Conservation (phyloP, 192 early-diverging fungal genomes). For the Coemansia erecta region DNA sequence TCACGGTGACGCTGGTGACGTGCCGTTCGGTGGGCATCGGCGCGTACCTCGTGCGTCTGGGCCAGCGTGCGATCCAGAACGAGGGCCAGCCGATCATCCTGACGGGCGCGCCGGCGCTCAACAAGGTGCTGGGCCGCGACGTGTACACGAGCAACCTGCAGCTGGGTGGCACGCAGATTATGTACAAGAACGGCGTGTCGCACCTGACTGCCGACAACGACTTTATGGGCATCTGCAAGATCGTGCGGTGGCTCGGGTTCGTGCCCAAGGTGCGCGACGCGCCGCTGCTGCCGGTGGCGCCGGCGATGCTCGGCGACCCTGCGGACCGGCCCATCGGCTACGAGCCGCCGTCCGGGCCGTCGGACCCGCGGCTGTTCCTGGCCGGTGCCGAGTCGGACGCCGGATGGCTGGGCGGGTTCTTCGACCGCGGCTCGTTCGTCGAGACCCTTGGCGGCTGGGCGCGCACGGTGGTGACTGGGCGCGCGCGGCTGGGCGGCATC, state of each 20-base stretch:
- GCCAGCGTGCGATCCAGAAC: constrained; percentile 95
- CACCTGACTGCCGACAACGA: constrained; percentile 96
- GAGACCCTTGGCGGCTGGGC: constrained; percentile 98
- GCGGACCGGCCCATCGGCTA: constrained; percentile 82
- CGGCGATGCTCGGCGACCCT: constrained; percentile 62
- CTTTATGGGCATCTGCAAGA: constrained; percentile 87
- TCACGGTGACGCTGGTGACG: constrained; percentile 94
- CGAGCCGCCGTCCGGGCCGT: constrained; percentile 76
- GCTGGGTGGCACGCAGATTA: constrained; percentile 97
- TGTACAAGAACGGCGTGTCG: constrained; percentile 99
- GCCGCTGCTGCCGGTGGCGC: constrained; percentile 59
- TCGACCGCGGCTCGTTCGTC: constrained; percentile 93
- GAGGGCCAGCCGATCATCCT: constrained; percentile 98
- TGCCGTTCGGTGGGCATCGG: constrained; percentile 99
- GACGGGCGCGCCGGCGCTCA: constrained; percentile 93
- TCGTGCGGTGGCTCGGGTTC: constrained; percentile 91
- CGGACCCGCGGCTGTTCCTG: constrained; percentile 89
- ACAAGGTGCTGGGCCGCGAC: constrained; percentile 97
- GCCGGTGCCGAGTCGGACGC: constrained; percentile 69
- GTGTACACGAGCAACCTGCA: constrained; percentile 98
- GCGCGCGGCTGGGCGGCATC: constrained; percentile 93
- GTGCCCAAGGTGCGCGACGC: constrained; percentile 75
- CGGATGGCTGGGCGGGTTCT: constrained; percentile 87
- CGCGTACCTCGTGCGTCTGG: constrained; percentile 97
- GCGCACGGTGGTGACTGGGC: constrained; percentile 91